Conservation (phyloP, 202 grass and related monocot genomes). For the Bolboschoenoplectus hybrid region DNA sequence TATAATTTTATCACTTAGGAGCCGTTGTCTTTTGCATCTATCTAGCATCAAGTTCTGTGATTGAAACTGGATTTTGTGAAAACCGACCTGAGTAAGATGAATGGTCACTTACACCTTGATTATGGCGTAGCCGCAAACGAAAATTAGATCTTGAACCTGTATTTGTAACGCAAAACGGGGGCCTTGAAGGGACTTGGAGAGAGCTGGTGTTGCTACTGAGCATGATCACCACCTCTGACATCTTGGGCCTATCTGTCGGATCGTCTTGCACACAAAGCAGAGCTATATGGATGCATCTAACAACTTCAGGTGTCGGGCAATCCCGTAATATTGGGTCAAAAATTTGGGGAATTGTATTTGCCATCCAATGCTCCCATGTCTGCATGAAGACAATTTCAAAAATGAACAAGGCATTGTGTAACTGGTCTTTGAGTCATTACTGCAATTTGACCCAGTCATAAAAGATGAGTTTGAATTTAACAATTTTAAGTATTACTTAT, state of each 20-base stretch:
- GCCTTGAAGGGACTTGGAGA: slow-evolving; percentile 48
- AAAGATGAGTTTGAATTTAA: not conserved
- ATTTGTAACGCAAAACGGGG: slow-evolving; percentile 53
- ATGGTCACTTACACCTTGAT: slow-evolving; percentile 1
- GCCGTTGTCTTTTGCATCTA: slow-evolving; percentile 29
- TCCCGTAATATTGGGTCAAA: slow-evolving; percentile 43
- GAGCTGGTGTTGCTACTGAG: slow-evolving; percentile 55
- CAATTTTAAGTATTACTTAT: not conserved
- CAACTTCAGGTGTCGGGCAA: slow-evolving; percentile 41
- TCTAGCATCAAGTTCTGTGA: slow-evolving; percentile 67
- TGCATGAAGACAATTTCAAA: slow-evolving; percentile 27
- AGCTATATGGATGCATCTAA: slow-evolving; percentile 55
- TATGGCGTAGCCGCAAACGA: not conserved
- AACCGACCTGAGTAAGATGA: not conserved
- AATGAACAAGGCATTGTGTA: not conserved
- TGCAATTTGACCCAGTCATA: not conserved
- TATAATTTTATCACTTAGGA: not conserved
- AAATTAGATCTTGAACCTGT: not conserved
- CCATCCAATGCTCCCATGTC: slow-evolving; percentile 63
- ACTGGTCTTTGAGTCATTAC: not conserved
- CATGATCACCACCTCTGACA: slow-evolving; percentile 64
- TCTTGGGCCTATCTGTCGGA: slow-evolving; percentile 54
- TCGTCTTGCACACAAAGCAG: slow-evolving; percentile 61
- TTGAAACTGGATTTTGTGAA: slow-evolving; percentile 53
- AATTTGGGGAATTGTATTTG: slow-evolving; percentile 42